These are phyloP conservation scores for Thermothielavioides terrestris DNA, from an alignment of 495 filamentous ascomycete species.

Conservation along the genomic window DNA sequence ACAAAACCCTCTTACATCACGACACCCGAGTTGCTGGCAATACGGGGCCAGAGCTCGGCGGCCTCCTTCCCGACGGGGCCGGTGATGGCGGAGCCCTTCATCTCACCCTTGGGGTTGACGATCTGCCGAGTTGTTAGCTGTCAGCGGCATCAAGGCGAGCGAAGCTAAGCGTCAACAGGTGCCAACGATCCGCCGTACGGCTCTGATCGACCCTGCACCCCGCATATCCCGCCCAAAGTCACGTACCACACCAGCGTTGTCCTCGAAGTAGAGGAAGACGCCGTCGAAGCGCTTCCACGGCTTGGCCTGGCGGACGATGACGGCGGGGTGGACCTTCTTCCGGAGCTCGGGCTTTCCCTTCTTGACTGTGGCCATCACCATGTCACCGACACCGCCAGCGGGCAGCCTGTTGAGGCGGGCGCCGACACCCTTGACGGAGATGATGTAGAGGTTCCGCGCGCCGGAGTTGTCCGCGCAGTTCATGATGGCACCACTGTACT, in stretches of 20 bases:
- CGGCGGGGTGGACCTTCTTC: constrained; percentile 99
- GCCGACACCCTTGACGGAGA: constrained; percentile 98
- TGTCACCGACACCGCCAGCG: constrained; percentile 96
- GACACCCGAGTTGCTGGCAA: constrained; percentile 98
- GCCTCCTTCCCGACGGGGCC: constrained; percentile 99
- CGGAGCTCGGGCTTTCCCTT: constrained; percentile 98
- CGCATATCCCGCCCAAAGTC: background rate
- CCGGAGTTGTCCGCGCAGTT: constrained; percentile 98
- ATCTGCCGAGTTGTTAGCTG: constrained; percentile 50
- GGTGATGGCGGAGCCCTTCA: constrained; percentile 99
- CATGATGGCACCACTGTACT: constrained; percentile 79
- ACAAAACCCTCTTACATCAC: constrained; percentile 72
- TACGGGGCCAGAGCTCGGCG: constrained; percentile 99
- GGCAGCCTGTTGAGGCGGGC: constrained; percentile 97
- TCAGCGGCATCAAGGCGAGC: background rate
- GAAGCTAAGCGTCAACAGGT: background rate
- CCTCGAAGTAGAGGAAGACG: constrained; percentile 99
- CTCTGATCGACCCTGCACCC: background rate
- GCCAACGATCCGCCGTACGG: background rate
- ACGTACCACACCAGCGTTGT: constrained; percentile 97
- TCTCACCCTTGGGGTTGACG: constrained; percentile 99
- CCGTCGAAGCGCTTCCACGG: constrained; percentile 97
- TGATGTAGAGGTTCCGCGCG: constrained; percentile 99
- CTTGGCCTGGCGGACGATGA: constrained; percentile 97
- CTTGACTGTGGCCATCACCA: constrained; percentile 99